Base-by-base conservation (phyloP, 495 filamentous ascomycete species). In the Amphirosellinia nigrospora region DNA sequence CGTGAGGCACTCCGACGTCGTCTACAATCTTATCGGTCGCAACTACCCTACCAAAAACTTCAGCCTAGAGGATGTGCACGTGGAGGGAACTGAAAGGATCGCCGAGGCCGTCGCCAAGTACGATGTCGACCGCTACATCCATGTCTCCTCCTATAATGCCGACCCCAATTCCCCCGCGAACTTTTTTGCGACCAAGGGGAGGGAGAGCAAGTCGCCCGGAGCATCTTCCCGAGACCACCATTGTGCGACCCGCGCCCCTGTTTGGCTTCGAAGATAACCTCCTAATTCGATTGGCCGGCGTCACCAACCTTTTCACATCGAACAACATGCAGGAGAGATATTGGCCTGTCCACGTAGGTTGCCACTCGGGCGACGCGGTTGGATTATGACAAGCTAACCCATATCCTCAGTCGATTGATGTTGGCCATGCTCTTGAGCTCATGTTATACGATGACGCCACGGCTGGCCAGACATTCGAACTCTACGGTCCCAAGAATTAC, bases 11-110 rank as follows among this genome's bases (percentile, higher is more conserved):
- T 97, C 94, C 38, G 96, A 99, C 75, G 89, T 97, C 62, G 96
- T 99, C 56, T 98, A 94, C 86, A 99, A 98, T 81, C 87, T 99
- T 71, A 85, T 97, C 72, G 96, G 96, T 62, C 91, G 94, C 36
- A 90, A 93, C 76, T 98, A 98, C 76, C 92, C 95, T 72, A 99
- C 96, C 71, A 99, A 99, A 87, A 99, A 99, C 85, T 99, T 97
- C 84, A 86, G 89, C 53, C 88, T 96, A 66, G 91, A 92, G 68
- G 94, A 98, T 79, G 94, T 98, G 30, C 94, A 99, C 74, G 89
- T 98, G 16, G 94, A 97, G 79, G 95, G 96, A 50, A 89, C 90
- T n/a, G 92, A 96, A 83, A 91, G 96, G 66, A 99, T 99, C 74
- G 94, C 89, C 30, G 94, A 98, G 78, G 96, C 96, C 64, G 93